Evolutionary conservation across 164 flowering plant genomes (phyloP).

Genomic region (Vitis rotundifolia): DNA sequence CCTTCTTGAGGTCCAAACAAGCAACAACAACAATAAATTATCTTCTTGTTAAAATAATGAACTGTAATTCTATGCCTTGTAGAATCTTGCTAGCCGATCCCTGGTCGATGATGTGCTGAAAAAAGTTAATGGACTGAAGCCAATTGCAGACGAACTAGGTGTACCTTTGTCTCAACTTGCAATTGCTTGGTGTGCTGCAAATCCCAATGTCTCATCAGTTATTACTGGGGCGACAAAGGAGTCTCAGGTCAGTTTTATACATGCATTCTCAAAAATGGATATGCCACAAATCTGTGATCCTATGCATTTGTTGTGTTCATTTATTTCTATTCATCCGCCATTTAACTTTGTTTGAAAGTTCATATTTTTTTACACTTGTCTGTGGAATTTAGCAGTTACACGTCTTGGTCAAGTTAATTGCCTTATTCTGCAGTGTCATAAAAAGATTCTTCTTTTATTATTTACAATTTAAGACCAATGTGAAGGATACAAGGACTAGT

Average conservation of each 20-base stretch:
- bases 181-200: slow-evolving; percentile 99
- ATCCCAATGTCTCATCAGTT: slow-evolving; percentile 96
- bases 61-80: slow-evolving; percentile 9
- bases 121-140: slow-evolving; percentile 81
- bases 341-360: no score
- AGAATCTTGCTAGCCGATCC: slow-evolving; percentile 91
- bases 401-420: not conserved
- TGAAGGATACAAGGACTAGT: not conserved
- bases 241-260: slow-evolving; percentile 60
- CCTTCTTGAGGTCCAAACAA: not conserved
- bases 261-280: not conserved
- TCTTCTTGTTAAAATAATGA: not conserved
- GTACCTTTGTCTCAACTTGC: slow-evolving; percentile 94
- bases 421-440: not conserved
- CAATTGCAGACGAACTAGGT: slow-evolving; percentile 88
- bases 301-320: not conserved
- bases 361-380: not conserved
- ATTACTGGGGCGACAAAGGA: slow-evolving; percentile 99
- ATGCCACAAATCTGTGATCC: not conserved
- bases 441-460: not conserved
- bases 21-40: no score
- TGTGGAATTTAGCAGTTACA: not conserved
- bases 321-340: not conserved
- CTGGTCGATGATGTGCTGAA: slow-evolving; percentile 92
- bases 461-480: not conserved